Percentiles rank a stretch among this genome's conserved stretches.
Conservation (phyloP, 192 early-diverging fungal species). For the Coemansia sp. region DNA sequence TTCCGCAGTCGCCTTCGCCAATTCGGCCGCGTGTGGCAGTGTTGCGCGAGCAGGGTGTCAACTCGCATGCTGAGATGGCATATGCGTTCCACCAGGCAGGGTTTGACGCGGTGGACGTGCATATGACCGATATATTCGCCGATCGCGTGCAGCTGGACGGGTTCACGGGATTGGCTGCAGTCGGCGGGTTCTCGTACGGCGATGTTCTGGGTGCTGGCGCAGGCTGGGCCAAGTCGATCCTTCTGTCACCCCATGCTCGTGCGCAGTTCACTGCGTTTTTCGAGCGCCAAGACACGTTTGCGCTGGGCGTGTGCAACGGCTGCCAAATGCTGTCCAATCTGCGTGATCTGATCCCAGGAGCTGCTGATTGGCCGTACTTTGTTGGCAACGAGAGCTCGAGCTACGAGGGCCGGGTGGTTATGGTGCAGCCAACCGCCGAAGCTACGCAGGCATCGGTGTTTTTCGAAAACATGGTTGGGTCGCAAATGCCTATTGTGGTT, state of each 20-base stretch:
- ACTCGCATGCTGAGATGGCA: slow-evolving; percentile 93
- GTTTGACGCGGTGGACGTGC: slow-evolving; percentile 92
- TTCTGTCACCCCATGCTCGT: slow-evolving; percentile 69
- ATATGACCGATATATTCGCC: slow-evolving; percentile 93
- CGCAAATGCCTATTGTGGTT: slow-evolving; percentile 86
- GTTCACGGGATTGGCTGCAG: slow-evolving; percentile 88
- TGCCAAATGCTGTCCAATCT: slow-evolving; percentile 96
- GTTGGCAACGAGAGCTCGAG: slow-evolving; percentile 89
- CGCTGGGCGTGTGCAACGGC: slow-evolving; percentile 97
- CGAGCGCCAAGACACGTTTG: slow-evolving; percentile 83
- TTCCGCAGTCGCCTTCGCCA: slow-evolving; percentile 12
- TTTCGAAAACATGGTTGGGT: slow-evolving; percentile 87
- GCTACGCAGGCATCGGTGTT: slow-evolving; percentile 61
- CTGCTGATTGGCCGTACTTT: slow-evolving; percentile 88
- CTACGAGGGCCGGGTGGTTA: slow-evolving; percentile 88
- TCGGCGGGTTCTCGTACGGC: slow-evolving; percentile 98
- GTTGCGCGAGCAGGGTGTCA: slow-evolving; percentile 97
- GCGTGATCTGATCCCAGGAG: slow-evolving; percentile 77
- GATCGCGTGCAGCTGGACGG: slow-evolving; percentile 59
- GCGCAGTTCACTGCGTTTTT: slow-evolving; percentile 81
- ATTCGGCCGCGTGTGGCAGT: slow-evolving; percentile 84
- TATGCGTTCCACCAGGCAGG: slow-evolving; percentile 92
- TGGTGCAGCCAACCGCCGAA: slow-evolving; percentile 54
- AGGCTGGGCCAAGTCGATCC: slow-evolving; percentile 93
- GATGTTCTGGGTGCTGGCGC: slow-evolving; percentile 98